These are phyloP conservation scores for Hymenoscyphus linearis DNA, from an alignment of 2,329 filamentous ascomycete species.

Conservation along the genomic window DNA sequence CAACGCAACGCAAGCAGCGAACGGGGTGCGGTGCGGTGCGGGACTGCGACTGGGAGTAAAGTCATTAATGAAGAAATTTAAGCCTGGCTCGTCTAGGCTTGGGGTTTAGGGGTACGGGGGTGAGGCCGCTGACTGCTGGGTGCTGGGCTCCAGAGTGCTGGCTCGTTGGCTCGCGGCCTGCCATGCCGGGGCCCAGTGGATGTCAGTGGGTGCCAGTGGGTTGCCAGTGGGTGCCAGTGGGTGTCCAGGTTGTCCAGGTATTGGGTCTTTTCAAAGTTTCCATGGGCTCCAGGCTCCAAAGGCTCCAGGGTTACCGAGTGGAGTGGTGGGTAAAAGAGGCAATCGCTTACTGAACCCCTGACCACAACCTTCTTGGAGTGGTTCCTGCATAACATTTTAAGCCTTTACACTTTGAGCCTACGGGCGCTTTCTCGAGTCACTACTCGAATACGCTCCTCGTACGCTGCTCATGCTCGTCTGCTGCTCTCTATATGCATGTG, in stretches of 20 bases:
- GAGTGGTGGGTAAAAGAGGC: not conserved
- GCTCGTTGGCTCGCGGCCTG: not conserved
- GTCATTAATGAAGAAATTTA: conserved; percentile 15
- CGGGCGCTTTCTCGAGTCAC: too few relatives aligned
- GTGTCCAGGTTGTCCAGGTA: not conserved
- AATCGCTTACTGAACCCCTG: conserved; percentile 8
- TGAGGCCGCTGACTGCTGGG: too few relatives aligned
- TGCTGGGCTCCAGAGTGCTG: not conserved
- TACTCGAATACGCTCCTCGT: too few relatives aligned
- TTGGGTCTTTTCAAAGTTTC: too few relatives aligned
- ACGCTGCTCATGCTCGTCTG: not conserved
- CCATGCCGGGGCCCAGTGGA: too few relatives aligned
- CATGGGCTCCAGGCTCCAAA: not conserved
- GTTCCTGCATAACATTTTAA: conserved; percentile 16
- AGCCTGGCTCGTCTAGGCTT: not conserved
- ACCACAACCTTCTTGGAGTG: conserved; percentile 7
- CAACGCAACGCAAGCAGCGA: not conserved
- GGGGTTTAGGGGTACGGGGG: too few relatives aligned
- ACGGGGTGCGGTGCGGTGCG: not conserved
- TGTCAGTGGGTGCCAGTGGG: not conserved
- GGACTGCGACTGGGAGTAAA: conserved; percentile 1
- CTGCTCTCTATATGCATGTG: too few relatives aligned
- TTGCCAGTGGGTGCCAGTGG: too few relatives aligned
- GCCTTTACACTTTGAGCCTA: not conserved
- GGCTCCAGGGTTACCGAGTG: not conserved